These are phyloP conservation scores for Lipomyces orientalis DNA, from an alignment of 805 yeast species.

Conservation along the genomic window DNA sequence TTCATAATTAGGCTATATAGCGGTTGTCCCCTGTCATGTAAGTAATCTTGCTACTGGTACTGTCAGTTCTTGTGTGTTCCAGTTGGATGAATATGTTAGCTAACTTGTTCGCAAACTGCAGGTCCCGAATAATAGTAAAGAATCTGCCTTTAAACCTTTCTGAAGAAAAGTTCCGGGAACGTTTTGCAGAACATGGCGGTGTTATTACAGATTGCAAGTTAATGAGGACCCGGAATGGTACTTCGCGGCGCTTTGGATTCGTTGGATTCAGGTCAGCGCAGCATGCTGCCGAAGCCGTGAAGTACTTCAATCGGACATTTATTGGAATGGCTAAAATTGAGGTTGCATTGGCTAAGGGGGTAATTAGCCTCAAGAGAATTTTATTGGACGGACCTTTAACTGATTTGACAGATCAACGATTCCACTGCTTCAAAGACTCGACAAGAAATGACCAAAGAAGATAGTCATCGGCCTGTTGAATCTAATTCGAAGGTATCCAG, in stretches of 20 bases:
- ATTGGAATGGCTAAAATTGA: slow-evolving; percentile 81
- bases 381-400: not conserved
- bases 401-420: slow-evolving; percentile 24
- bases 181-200: slow-evolving; percentile 60
- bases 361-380: slow-evolving; percentile 9
- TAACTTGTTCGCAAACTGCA: not conserved
- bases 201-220: slow-evolving; percentile 87
- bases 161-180: slow-evolving; percentile 72
- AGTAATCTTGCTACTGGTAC: not conserved
- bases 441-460: not conserved
- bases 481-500: not conserved
- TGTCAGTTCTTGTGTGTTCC: not conserved
- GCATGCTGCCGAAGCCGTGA: slow-evolving; percentile 81
- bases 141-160: slow-evolving; percentile 80
- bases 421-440: slow-evolving; percentile 20
- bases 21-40: not conserved
- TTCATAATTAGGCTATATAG: not conserved
- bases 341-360: slow-evolving; percentile 80
- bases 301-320: slow-evolving; percentile 75
- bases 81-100: not conserved
- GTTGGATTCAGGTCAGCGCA: slow-evolving; percentile 76
- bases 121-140: slow-evolving; percentile 88
- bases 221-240: slow-evolving; percentile 79
- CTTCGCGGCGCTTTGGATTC: slow-evolving; percentile 91
- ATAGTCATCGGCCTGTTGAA: not conserved